A percentile compares a stretch with the other conserved stretches of the same genome.
These are phyloP conservation scores for Flaveria sonorensis DNA, from an alignment of 129 eudicot species.

Conservation along the genomic window DNA sequence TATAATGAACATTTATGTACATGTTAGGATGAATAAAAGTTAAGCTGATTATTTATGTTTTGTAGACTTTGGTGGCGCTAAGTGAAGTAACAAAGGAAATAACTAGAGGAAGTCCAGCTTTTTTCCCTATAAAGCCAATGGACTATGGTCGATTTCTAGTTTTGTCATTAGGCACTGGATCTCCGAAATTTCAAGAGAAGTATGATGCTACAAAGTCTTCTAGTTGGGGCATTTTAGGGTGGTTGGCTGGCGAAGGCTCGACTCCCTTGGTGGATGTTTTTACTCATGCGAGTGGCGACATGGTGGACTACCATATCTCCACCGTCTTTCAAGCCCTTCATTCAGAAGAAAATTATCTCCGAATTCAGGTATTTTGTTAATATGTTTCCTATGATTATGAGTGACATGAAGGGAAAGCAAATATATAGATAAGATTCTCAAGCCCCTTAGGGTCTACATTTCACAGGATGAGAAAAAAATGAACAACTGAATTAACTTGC, in stretches of 20 bases:
- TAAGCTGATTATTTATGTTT: neutral
- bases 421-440: no score
- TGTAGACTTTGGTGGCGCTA: slow-evolving; percentile 53
- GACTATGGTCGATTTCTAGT: slow-evolving; percentile 53
- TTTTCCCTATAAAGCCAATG: slow-evolving; percentile 32
- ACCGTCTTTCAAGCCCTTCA: slow-evolving; percentile 47
- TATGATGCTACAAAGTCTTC: slow-evolving; percentile 45
- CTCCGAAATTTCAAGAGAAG: slow-evolving; percentile 37
- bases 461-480: no score
- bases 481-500: no score
- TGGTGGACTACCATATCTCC: slow-evolving; percentile 48
- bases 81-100: slow-evolving; percentile 52
- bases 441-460: no score
- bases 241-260: slow-evolving; percentile 51
- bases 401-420: no score
- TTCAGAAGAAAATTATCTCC: slow-evolving; percentile 46
- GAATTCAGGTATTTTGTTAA: slow-evolving; percentile 46
- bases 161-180: slow-evolving; percentile 61
- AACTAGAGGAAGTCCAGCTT: slow-evolving; percentile 35
- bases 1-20: no score
- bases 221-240: slow-evolving; percentile 57
- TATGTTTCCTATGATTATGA: no score
- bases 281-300: slow-evolving; percentile 47
- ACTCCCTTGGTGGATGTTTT: slow-evolving; percentile 45
- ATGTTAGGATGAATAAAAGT: no score